phyloP scores from a whole-genome alignment of 1,284 basidiomycete species.

The Ceratobasidium papillatum region DNA sequence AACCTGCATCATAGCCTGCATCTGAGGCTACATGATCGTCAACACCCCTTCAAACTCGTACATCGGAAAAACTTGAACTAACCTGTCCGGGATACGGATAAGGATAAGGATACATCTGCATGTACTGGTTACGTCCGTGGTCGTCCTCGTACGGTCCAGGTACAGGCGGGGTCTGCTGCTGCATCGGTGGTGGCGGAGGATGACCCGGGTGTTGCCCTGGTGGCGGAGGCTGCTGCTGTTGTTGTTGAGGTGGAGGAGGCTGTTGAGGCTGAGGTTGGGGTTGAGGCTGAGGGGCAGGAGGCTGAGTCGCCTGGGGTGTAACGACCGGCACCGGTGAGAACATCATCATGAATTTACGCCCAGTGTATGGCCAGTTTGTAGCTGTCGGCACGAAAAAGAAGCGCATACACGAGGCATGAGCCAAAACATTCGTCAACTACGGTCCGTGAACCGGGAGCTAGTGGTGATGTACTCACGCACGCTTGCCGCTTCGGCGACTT shows the following conservation, averaged over 20 bases:
- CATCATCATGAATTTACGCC: conserved; percentile 83
- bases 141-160: conserved; percentile 81
- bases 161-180: conserved; percentile 46
- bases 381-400: conserved; percentile 54
- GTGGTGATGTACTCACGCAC: conserved; percentile 68
- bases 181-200: conserved; percentile 32
- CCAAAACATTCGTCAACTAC: neutral
- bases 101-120: conserved; percentile 73
- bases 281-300: conserved; percentile 51
- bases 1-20: conserved; percentile 79
- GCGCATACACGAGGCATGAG: conserved; percentile 18
- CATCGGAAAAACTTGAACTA: conserved; percentile 46
- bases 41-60: neutral
- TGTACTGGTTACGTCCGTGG: conserved; percentile 44
- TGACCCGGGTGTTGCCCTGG: conserved; percentile 23
- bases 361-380: conserved; percentile 86
- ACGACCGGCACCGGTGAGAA: conserved; percentile 61
- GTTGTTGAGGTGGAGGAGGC: conserved; percentile 56
- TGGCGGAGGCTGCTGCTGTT: conserved; percentile 40
- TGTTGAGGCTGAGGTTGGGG: conserved; percentile 39
- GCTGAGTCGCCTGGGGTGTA: conserved; percentile 57
- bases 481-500: conserved; percentile 75
- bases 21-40: conserved; percentile 42
- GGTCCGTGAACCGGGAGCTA: too few relatives aligned
- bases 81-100: conserved; percentile 80